Evolutionary conservation across 129 eudicot species (phyloP).

Genomic region (Apium graveolens): DNA sequence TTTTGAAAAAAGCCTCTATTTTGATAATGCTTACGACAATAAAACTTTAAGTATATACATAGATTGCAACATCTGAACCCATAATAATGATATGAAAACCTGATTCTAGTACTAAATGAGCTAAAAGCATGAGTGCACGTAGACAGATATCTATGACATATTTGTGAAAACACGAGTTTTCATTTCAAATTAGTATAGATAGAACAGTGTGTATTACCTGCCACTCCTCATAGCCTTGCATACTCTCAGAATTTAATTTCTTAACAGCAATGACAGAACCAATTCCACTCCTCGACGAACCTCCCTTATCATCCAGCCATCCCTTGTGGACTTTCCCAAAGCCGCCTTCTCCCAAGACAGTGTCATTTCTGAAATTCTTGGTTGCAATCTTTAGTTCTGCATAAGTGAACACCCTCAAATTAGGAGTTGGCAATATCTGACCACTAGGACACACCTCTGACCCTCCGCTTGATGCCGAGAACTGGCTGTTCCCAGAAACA

Average conservation of each 20-base stretch:
- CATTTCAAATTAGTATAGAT: not conserved
- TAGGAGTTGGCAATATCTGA: slow-evolving; percentile 58
- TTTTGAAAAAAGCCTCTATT: too few relatives aligned
- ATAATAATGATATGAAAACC: not conserved
- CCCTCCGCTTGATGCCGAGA: slow-evolving; percentile 53
- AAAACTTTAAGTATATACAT: not conserved
- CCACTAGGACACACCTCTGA: slow-evolving; percentile 33
- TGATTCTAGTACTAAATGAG: not conserved
- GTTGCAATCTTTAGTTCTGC: slow-evolving; percentile 71
- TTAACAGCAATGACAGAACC: slow-evolving; percentile 75
- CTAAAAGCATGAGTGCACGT: not conserved
- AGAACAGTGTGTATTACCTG: slow-evolving; percentile 66
- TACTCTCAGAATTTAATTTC: slow-evolving; percentile 72
- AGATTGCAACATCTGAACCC: not conserved
- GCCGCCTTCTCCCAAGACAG: slow-evolving; percentile 90
- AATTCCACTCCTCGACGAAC: slow-evolving; percentile 31
- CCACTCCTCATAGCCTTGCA: slow-evolving; percentile 93
- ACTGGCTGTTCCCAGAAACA: slow-evolving; percentile 55
- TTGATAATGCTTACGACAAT: too few relatives aligned
- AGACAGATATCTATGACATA: not conserved
- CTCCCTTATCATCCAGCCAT: slow-evolving; percentile 50
- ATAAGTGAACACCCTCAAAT: slow-evolving; percentile 55
- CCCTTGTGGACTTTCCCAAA: slow-evolving; percentile 95
- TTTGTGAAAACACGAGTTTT: not conserved
- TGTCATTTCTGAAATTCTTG: slow-evolving; percentile 63